Evolutionary conservation across 805 yeast genomes (phyloP).

Genomic region (Pichia thaimueangensis): DNA sequence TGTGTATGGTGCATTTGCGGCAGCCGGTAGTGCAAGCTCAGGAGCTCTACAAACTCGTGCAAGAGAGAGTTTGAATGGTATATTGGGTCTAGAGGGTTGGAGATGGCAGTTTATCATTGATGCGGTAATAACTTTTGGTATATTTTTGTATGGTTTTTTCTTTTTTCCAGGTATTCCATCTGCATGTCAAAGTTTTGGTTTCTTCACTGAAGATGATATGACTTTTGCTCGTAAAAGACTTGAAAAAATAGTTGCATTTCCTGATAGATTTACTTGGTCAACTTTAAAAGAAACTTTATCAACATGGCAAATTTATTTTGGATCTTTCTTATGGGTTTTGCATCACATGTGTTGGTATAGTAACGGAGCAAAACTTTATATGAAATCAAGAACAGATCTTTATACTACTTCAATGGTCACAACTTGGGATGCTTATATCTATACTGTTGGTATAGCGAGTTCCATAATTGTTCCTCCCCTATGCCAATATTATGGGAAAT

Average conservation of each 20-base stretch:
- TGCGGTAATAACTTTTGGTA: slow-evolving; percentile 50
- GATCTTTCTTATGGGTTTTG: slow-evolving; percentile 19
- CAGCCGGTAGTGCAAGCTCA: slow-evolving; percentile 46
- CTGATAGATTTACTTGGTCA: slow-evolving; percentile 38
- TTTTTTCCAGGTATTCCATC: slow-evolving; percentile 50
- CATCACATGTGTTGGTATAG: slow-evolving; percentile 32
- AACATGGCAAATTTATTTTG: slow-evolving; percentile 34
- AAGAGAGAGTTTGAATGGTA: slow-evolving; percentile 40
- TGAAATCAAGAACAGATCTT: slow-evolving; percentile 14
- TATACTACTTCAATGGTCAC: slow-evolving; percentile 15
- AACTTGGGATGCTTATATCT: slow-evolving; percentile 16
- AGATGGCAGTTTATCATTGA: slow-evolving; percentile 69
- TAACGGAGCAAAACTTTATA: slow-evolving; percentile 23
- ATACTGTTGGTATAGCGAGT: slow-evolving; percentile 15
- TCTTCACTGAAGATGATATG: slow-evolving; percentile 36
- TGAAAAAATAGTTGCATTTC: slow-evolving; percentile 26
- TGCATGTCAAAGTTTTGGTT: slow-evolving; percentile 29
- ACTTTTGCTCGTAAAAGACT: slow-evolving; percentile 43
- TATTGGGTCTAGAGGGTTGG: slow-evolving; percentile 55
- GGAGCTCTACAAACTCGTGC: slow-evolving; percentile 59
- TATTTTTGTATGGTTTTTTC: slow-evolving; percentile 53
- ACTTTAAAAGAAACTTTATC: slow-evolving; percentile 37
- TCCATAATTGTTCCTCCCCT: slow-evolving; percentile 30
- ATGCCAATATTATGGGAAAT: slow-evolving; percentile 33
- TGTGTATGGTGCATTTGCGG: slow-evolving; percentile 16